Evolutionary conservation across 2,329 filamentous ascomycete genomes (phyloP).

Genomic region (Fusarium staphyleae): DNA sequence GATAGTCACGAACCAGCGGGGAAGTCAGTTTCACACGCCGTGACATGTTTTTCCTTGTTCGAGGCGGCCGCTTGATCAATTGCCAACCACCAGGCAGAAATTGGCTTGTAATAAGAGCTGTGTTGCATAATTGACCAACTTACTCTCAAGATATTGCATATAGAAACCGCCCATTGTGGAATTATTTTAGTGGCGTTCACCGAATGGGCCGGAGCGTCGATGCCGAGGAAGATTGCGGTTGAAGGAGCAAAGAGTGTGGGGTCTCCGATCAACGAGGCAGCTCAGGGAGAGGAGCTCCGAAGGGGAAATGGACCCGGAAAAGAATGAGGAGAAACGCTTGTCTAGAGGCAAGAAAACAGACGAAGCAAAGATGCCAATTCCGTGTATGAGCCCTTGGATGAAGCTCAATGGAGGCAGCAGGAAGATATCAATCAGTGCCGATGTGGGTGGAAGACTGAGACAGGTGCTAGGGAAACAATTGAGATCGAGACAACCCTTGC

Average conservation of each 20-base stretch:
- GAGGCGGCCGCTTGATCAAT: slow-evolving; percentile 23
- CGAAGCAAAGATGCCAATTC: slow-evolving; percentile 15
- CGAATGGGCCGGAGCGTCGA: slow-evolving; percentile 34
- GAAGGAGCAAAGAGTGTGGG: slow-evolving; percentile 31
- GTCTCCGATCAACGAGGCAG: slow-evolving; percentile 17
- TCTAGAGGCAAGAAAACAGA: slow-evolving; percentile 29
- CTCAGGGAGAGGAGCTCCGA: not conserved
- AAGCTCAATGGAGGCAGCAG: slow-evolving; percentile 20
- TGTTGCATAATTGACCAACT: slow-evolving; percentile 51
- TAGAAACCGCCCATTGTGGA: slow-evolving; percentile 69
- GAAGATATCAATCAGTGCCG: slow-evolving; percentile 1
- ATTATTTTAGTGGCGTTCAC: slow-evolving; percentile 27
- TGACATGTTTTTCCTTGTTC: not conserved
- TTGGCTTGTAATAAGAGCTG: slow-evolving; percentile 26
- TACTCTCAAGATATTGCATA: slow-evolving; percentile 78
- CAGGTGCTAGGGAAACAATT: slow-evolving; percentile 19
- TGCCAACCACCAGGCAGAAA: slow-evolving; percentile 24
- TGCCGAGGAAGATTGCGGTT: slow-evolving; percentile 20
- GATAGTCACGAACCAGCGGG: slow-evolving; percentile 19
- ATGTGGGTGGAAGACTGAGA: slow-evolving; percentile 18
- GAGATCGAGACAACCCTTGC: slow-evolving; percentile 19
- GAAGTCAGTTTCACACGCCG: slow-evolving; percentile 18
- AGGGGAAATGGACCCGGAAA: slow-evolving; percentile 11
- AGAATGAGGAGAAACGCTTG: slow-evolving; percentile 32
- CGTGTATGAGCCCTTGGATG: slow-evolving; percentile 25